Evolutionary conservation across 345 rosid genomes (phyloP), one percentile per base, ranked within the genome.

Genomic region (Noccaea caerulescens): DNA sequence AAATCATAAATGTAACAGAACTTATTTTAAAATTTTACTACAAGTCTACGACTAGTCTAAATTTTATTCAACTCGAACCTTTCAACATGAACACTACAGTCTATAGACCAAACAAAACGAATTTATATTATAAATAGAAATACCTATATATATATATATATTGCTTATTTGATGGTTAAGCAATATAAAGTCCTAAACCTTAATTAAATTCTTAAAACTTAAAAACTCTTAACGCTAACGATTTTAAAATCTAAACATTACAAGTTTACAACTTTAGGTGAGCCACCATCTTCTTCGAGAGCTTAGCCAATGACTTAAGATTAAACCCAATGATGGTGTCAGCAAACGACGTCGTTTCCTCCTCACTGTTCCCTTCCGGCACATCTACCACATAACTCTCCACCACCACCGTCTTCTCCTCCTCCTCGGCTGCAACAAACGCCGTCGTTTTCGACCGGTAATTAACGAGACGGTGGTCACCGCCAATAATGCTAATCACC

Each of bases 311-410:
- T 10, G 88, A 84, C 58, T 81, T 80, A 45, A 89, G 86, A 65
- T 89, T 86, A 74, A 86, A 85, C 44, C 80, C 70, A 39, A 89
- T 79, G 18, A 89, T 84, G 3, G 82, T 84, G 59, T 87, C 85
- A 7, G 71, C 86, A 64, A 91, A 87, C 51, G 42, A 76, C 41
- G 71, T 70, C 0, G 92, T 87, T 11, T 92, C 96, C 51, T 92
- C 92, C 45, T 76, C 74, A 18, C 77, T 87, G 33, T 73, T 89
- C 1, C 82, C 92, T 11, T 50, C 27, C 5, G 94, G 92, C 9
- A 86, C 82, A 69, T 89, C 92, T 58, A 89, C 96, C 71, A 82
- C 88, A 59, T 84, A 92, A 9, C 92, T 89, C 80, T 92, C 92
- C 16, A 84, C 83, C 45, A 82, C 81, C 67, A 84, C 81, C 67